phyloP scores from a whole-genome alignment of 2,329 filamentous ascomycete species.

The Diaporthe sp. region DNA sequence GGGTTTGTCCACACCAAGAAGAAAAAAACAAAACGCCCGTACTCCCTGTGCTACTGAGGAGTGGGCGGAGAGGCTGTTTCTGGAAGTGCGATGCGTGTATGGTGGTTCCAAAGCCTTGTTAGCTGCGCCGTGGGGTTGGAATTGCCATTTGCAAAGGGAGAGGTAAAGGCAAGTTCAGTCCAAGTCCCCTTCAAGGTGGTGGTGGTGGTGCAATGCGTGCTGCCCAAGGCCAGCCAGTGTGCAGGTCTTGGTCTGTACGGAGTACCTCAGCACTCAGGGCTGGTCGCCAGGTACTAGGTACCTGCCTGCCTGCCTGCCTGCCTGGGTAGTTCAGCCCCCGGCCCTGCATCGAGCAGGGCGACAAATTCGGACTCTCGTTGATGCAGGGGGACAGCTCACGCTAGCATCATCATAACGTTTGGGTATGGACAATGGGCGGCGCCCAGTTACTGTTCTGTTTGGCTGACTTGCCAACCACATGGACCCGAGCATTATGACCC shows the following conservation, averaged over 20 bases:
- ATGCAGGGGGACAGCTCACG: neutral
- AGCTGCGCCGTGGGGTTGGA: conserved; percentile 28
- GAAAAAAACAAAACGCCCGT: conserved; percentile 20
- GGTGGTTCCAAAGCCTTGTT: conserved; percentile 28
- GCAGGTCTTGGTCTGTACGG: neutral
- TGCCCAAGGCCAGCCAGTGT: conserved; percentile 16
- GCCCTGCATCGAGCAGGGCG: neutral
- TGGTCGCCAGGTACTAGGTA: neutral
- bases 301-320: neutral
- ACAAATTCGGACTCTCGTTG: neutral
- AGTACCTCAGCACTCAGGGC: neutral
- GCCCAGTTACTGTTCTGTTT: neutral
- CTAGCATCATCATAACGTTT: neutral
- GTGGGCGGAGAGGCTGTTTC: conserved; percentile 22
- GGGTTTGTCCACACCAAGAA: conserved; percentile 10
- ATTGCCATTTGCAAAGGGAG: conserved; percentile 32
- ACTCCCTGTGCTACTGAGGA: conserved; percentile 27
- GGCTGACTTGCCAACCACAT: neutral
- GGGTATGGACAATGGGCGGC: neutral
- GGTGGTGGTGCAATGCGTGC: conserved; percentile 24
- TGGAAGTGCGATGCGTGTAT: conserved; percentile 23
- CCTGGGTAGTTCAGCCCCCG: neutral
- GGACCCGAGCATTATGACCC: neutral
- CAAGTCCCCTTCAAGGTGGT: conserved; percentile 18
- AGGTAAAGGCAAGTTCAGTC: conserved; percentile 18